Percentiles rank a stretch among this genome's conserved stretches.
These are phyloP conservation scores for Akanthomyces muscarius DNA, from an alignment of 2,329 filamentous ascomycete genomes.

Conservation along the genomic window DNA sequence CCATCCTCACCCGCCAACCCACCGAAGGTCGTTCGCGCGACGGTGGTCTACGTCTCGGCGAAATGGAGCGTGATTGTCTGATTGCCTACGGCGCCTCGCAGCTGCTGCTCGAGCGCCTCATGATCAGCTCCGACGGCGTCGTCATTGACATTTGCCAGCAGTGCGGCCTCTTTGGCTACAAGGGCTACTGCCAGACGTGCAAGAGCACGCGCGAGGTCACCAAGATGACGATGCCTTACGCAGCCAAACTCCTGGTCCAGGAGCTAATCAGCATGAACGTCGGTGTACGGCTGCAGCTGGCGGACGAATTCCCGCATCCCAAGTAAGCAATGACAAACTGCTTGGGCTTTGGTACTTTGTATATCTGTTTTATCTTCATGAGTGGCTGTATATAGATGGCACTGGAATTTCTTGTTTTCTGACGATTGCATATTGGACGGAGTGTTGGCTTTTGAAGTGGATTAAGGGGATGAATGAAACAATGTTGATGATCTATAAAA, in stretches of 20 bases:
- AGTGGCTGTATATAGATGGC: background rate
- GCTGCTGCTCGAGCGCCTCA: slow-evolving; percentile 84
- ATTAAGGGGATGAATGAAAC: background rate
- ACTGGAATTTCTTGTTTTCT: background rate
- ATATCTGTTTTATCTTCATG: slow-evolving; percentile 19
- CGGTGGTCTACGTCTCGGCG: slow-evolving; percentile 86
- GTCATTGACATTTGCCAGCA: slow-evolving; percentile 89
- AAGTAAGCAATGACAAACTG: slow-evolving; percentile 25
- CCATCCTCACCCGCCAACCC: slow-evolving; percentile 89
- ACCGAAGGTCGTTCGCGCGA: slow-evolving; percentile 92
- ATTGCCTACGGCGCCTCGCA: slow-evolving; percentile 96
- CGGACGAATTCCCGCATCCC: slow-evolving; percentile 84
- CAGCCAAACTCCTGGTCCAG: slow-evolving; percentile 91
- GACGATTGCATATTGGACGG: background rate
- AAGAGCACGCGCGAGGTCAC: slow-evolving; percentile 79
- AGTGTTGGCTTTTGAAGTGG: slow-evolving; percentile 7
- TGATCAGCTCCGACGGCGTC: slow-evolving; percentile 89
- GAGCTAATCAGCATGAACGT: slow-evolving; percentile 99
- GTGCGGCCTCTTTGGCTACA: slow-evolving; percentile 93
- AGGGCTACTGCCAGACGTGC: slow-evolving; percentile 92
- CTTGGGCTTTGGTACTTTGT: slow-evolving; percentile 10
- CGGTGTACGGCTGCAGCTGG: slow-evolving; percentile 83
- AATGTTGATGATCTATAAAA: slow-evolving; percentile 7
- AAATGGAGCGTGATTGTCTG: slow-evolving; percentile 98
- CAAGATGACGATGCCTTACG: slow-evolving; percentile 95